Evolutionary conservation across 2,329 filamentous ascomycete species (phyloP).

Genomic region (Chaetomium sp.): DNA sequence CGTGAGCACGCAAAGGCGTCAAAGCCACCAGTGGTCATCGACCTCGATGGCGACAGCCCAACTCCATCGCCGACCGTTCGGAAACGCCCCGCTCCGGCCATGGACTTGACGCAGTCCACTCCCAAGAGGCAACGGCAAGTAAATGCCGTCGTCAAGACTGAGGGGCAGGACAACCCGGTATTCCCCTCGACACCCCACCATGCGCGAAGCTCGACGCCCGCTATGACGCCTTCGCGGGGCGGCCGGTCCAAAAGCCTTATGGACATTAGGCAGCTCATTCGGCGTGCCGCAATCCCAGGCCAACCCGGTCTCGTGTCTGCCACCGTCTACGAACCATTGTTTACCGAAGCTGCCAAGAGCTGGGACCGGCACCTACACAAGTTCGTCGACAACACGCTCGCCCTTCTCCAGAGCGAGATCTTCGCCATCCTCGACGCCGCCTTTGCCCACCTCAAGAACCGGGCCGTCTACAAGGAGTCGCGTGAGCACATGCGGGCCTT

Average conservation of each 20-base stretch:
- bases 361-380: conserved; percentile 58
- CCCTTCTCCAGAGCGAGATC: conserved; percentile 52
- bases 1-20: conserved; percentile 44
- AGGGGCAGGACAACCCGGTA: conserved; percentile 25
- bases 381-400: conserved; percentile 52
- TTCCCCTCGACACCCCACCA: conserved; percentile 26
- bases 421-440: conserved; percentile 50
- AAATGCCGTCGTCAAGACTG: conserved; percentile 34
- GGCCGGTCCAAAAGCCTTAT: conserved; percentile 48
- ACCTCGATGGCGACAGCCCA: conserved; percentile 38
- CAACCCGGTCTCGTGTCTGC: conserved; percentile 41
- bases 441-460: conserved; percentile 50
- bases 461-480: conserved; percentile 54
- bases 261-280: conserved; percentile 58
- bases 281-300: conserved; percentile 59
- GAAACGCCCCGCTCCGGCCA: conserved; percentile 24
- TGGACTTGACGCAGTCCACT: conserved; percentile 13
- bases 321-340: conserved; percentile 59
- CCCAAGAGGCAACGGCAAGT: conserved; percentile 29
- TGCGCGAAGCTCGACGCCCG: neutral
- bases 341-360: conserved; percentile 56
- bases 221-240: conserved; percentile 18
- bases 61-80: conserved; percentile 15
- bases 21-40: conserved; percentile 41
- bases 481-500: conserved; percentile 48